Percentiles rank a stretch among this genome's conserved stretches.
phyloP scores from a whole-genome alignment of 345 rosid genomes.

The Sonneratia alba region DNA sequence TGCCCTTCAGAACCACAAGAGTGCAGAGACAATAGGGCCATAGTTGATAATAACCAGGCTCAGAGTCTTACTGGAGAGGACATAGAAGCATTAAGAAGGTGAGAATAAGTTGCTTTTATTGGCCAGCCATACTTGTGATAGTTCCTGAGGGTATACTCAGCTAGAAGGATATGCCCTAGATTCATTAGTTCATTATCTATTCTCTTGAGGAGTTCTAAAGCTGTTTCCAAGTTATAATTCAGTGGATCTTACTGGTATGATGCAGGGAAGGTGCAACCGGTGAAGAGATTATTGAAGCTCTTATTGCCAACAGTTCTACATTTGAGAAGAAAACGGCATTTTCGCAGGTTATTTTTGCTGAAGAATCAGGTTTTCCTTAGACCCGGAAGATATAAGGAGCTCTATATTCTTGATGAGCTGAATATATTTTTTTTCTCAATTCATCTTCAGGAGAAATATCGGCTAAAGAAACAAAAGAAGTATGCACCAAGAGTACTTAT shows the following conservation, averaged over 20 bases:
- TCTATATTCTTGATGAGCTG: conserved; percentile 3
- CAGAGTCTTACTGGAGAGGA: conserved; percentile 71
- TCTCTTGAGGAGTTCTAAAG: background rate
- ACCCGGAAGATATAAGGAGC: background rate
- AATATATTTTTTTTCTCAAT: background rate
- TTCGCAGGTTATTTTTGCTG: conserved; percentile 54
- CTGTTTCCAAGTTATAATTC: background rate
- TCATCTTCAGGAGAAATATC: conserved; percentile 70
- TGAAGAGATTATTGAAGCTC: conserved; percentile 76
- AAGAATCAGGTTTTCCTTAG: background rate
- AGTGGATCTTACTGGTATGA: conserved; percentile 2
- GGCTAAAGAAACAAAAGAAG: conserved; percentile 81
- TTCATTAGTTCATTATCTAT: background rate
- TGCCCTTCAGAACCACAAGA: conserved; percentile 28
- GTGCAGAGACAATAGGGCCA: conserved; percentile 54
- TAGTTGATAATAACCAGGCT: conserved; percentile 76
- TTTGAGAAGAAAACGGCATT: conserved; percentile 74
- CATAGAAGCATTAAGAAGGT: conserved; percentile 78
- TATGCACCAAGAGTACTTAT: conserved; percentile 83
- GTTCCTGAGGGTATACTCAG: background rate
- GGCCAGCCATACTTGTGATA: background rate
- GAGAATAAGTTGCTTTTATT: background rate
- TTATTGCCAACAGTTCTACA: conserved; percentile 83
- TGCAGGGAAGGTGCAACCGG: conserved; percentile 88
- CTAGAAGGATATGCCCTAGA: background rate